Evolutionary conservation across 2,329 filamentous ascomycete genomes (phyloP).

Genomic region (Diaporthe sp.): DNA sequence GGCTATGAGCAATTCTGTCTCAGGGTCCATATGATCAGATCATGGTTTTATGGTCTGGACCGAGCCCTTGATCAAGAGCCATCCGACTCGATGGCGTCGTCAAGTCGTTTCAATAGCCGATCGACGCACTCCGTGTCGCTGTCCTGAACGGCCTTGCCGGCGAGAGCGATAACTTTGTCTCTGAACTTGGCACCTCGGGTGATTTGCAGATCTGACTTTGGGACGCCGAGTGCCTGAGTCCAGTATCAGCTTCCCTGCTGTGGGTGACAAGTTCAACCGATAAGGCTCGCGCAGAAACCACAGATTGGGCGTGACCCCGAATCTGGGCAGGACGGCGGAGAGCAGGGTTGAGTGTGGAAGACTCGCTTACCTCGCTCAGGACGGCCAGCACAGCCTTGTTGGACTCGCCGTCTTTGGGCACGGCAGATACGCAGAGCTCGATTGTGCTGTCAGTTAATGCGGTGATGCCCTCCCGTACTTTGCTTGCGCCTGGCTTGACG

Average conservation of each 20-base stretch:
- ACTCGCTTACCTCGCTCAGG: conserved; percentile 71
- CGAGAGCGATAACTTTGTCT: conserved; percentile 71
- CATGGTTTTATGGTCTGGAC: not conserved
- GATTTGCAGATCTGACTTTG: conserved; percentile 75
- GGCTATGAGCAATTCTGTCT: not conserved
- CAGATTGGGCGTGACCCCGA: not conserved
- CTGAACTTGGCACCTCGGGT: conserved; percentile 73
- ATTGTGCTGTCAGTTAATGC: conserved; percentile 69
- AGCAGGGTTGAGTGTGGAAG: not conserved
- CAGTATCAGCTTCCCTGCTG: not conserved
- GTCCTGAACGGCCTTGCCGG: conserved; percentile 46
- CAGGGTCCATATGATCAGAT: not conserved
- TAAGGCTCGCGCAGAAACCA: no score
- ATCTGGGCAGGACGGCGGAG: not conserved
- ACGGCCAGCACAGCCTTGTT: conserved; percentile 76
- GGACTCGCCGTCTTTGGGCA: conserved; percentile 75
- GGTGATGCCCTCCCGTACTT: conserved; percentile 71
- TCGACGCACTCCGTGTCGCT: conserved; percentile 47
- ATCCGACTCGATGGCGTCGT: conserved; percentile 18
- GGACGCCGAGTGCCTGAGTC: conserved; percentile 67
- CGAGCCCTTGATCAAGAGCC: not conserved
- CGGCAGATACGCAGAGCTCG: conserved; percentile 76
- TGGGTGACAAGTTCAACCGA: not conserved
- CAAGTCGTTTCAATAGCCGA: conserved; percentile 43
- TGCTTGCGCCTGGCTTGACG: conserved; percentile 76